Percentiles rank a stretch among this genome's conserved stretches.
These are phyloP conservation scores for Cercospora beticola DNA, from an alignment of 2,329 filamentous ascomycete genomes.

Conservation along the genomic window DNA sequence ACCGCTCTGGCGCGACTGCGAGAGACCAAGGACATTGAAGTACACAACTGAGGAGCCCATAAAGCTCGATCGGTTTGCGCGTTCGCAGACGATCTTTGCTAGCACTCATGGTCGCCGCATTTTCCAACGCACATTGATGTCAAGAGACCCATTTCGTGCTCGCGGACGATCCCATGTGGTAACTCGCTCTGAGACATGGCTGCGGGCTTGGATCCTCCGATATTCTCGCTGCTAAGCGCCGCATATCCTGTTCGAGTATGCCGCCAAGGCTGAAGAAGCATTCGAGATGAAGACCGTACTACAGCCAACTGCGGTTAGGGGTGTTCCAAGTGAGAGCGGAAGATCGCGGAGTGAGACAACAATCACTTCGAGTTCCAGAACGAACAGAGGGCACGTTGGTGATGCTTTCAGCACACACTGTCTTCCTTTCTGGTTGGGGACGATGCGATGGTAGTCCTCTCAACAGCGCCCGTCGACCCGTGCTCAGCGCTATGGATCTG, in stretches of 20 bases:
- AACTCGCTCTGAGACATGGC: slow-evolving; percentile 6
- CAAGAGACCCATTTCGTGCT: not conserved
- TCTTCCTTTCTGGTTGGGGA: too few species aligned
- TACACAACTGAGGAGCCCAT: not conserved
- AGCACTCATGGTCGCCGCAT: not conserved
- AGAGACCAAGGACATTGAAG: not conserved
- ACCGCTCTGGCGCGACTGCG: not conserved
- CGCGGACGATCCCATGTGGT: not conserved
- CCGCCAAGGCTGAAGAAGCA: slow-evolving; percentile 3
- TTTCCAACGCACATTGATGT: not conserved
- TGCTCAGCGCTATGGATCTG: not conserved
- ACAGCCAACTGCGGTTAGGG: not conserved
- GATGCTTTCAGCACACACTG: not conserved
- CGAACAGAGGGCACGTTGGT: not conserved
- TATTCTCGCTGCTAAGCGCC: not conserved
- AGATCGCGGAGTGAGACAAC: slow-evolving; percentile 1
- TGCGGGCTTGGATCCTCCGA: slow-evolving; percentile 1
- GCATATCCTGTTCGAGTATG: slow-evolving; percentile 6
- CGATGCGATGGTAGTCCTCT: not conserved
- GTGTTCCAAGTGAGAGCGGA: not conserved
- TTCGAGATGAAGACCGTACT: not conserved
- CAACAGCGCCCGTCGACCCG: not conserved
- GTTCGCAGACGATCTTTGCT: not conserved
- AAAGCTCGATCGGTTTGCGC: not conserved
- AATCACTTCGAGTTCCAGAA: not conserved